These are phyloP conservation scores for Diphasiastrum complanatum DNA, from an alignment of 83 land plant species.

Conservation along the genomic window DNA sequence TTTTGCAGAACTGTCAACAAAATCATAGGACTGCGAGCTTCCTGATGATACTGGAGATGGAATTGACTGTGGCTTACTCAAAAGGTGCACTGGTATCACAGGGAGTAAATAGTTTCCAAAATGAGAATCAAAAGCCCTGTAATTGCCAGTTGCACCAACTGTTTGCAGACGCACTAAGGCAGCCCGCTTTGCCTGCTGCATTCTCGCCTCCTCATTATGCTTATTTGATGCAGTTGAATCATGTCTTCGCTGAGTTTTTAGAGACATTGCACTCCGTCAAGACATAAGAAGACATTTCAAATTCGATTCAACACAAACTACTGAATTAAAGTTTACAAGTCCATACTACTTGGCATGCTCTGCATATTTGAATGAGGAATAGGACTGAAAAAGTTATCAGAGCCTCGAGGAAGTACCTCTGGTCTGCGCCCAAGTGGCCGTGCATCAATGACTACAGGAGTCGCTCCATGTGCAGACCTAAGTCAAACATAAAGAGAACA, in stretches of 20 bases:
- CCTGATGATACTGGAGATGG: too few species aligned
- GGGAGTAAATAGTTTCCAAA: conserved; percentile 25
- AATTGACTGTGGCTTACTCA: conserved; percentile 6
- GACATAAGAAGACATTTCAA: neutral
- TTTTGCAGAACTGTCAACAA: too few species aligned
- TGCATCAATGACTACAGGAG: neutral
- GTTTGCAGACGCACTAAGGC: conserved; percentile 19
- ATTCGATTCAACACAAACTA: neutral
- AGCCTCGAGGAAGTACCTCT: conserved; percentile 4
- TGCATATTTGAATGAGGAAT: neutral
- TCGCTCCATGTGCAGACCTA: conserved; percentile 8
- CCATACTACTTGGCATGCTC: neutral
- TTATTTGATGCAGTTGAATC: conserved; percentile 19
- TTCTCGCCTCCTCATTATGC: conserved; percentile 19
- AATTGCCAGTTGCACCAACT: conserved; percentile 27
- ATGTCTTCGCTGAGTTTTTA: conserved; percentile 21
- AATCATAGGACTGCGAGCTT: too few species aligned
- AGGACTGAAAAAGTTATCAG: neutral
- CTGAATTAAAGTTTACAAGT: neutral
- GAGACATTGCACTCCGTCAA: neutral
- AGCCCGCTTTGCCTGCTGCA: conserved; percentile 30
- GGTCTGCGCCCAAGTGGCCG: conserved; percentile 13
- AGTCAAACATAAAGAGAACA: too few species aligned
- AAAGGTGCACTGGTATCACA: conserved; percentile 22
- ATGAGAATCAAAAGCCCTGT: conserved; percentile 22